Percentiles rank a stretch among this genome's conserved stretches.
Conservation (phyloP, 129 eudicot genomes). For the Saussurea involucrata region DNA sequence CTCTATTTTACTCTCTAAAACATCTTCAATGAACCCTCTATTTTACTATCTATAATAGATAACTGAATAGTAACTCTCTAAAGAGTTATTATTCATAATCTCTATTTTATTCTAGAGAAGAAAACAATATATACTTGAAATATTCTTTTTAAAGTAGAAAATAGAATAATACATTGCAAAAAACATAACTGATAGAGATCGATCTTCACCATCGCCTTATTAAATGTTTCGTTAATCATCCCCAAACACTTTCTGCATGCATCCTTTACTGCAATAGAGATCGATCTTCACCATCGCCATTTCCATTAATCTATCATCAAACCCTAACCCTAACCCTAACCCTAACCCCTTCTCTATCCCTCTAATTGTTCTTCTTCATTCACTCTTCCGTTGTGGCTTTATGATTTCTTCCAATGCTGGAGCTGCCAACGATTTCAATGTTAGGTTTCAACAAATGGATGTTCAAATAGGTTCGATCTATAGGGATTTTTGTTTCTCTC, state of each 20-base stretch:
- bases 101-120: too few species aligned
- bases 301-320: conserved; percentile 3
- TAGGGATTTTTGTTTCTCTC: not conserved
- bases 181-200: too few species aligned
- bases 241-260: not conserved
- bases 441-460: conserved; percentile 2
- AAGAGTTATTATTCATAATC: too few species aligned
- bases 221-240: too few species aligned
- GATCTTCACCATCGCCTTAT: too few species aligned
- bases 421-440: not conserved
- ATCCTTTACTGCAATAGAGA: not conserved
- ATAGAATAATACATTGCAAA: too few species aligned
- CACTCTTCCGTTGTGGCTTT: not conserved
- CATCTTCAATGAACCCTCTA: too few species aligned
- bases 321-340: not conserved
- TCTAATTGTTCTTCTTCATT: not conserved
- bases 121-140: too few species aligned
- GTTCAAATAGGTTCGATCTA: not conserved
- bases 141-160: too few species aligned
- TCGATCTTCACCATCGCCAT: not conserved
- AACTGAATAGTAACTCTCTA: too few species aligned
- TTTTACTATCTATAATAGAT: too few species aligned
- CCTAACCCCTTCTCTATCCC: not conserved
- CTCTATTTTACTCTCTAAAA: too few species aligned
- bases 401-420: not conserved